Evolutionary conservation across 2,329 filamentous ascomycete genomes (phyloP).

Genomic region (Hypoxylon sp.): DNA sequence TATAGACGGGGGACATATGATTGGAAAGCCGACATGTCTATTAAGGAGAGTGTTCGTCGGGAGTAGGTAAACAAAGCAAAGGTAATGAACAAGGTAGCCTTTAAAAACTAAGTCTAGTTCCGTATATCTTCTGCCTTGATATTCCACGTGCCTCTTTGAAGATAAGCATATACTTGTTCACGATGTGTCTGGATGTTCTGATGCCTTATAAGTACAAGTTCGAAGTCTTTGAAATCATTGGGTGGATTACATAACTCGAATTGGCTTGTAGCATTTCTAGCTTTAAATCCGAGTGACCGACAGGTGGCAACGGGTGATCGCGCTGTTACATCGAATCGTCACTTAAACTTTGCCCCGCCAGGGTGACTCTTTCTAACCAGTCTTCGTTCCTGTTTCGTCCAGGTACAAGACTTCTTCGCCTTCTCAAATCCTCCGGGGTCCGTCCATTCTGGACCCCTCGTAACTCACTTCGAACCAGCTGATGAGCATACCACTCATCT

Average conservation of each 20-base stretch:
- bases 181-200: too few relatives aligned
- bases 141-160: too few relatives aligned
- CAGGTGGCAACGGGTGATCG: constrained; percentile 3
- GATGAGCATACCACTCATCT: constrained; percentile 9
- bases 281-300: background rate
- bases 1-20: constrained; percentile 1
- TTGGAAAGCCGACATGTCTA: constrained; percentile 22
- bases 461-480: too few relatives aligned
- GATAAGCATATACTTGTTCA: too few relatives aligned
- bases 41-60: constrained; percentile 1
- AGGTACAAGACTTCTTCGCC: too few relatives aligned
- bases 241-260: too few relatives aligned
- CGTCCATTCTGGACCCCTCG: constrained; percentile 44
- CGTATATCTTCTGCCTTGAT: too few relatives aligned
- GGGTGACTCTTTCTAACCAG: constrained; percentile 39
- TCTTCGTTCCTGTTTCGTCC: too few relatives aligned
- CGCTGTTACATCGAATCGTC: constrained; percentile 25
- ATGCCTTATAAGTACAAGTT: too few relatives aligned
- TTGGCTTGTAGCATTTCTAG: too few relatives aligned
- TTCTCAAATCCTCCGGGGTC: constrained; percentile 42
- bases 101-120: background rate
- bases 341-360: constrained; percentile 39
- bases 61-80: constrained; percentile 9
- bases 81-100: constrained; percentile 24
- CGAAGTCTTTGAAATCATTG: too few relatives aligned